phyloP scores from a whole-genome alignment of 177 flowering plant species.

The Vitis hybrid region DNA sequence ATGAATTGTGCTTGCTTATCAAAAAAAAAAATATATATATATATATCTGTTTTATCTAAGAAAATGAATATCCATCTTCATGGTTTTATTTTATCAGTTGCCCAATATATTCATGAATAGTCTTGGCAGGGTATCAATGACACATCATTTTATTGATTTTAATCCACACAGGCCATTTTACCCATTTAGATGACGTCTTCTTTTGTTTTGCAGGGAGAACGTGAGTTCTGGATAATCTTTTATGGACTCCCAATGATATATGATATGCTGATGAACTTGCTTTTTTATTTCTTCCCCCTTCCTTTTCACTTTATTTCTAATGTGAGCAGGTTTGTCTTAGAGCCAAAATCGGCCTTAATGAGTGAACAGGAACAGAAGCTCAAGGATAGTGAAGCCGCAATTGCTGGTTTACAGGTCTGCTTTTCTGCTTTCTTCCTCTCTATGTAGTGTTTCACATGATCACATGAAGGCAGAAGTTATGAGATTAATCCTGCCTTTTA shows the following conservation, averaged over 20 bases:
- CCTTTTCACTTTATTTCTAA: slow-evolving; percentile 3
- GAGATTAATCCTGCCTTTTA: too few relatives aligned
- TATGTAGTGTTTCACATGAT: too few relatives aligned
- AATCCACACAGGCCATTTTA: not conserved
- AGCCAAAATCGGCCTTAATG: slow-evolving; percentile 69
- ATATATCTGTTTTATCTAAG: too few relatives aligned
- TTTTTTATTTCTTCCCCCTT: not conserved
- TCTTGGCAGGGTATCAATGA: not conserved
- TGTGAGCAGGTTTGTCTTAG: slow-evolving; percentile 71
- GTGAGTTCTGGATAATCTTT: slow-evolving; percentile 50
- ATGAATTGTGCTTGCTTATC: too few relatives aligned
- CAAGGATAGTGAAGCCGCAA: slow-evolving; percentile 74
- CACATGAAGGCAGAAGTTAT: too few relatives aligned
- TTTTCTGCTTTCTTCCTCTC: not conserved
- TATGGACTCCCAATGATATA: not conserved
- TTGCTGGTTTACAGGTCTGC: slow-evolving; percentile 66
- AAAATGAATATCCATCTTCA: too few relatives aligned
- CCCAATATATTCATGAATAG: too few relatives aligned
- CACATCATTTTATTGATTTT: not conserved
- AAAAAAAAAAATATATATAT: too few relatives aligned
- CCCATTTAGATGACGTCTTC: not conserved
- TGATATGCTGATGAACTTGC: slow-evolving; percentile 2
- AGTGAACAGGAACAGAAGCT: slow-evolving; percentile 84
- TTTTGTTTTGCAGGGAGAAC: slow-evolving; percentile 71
- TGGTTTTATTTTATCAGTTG: too few relatives aligned